Conservation (phyloP, 2,329 filamentous ascomycete species). For the Monosporascus ibericus region DNA sequence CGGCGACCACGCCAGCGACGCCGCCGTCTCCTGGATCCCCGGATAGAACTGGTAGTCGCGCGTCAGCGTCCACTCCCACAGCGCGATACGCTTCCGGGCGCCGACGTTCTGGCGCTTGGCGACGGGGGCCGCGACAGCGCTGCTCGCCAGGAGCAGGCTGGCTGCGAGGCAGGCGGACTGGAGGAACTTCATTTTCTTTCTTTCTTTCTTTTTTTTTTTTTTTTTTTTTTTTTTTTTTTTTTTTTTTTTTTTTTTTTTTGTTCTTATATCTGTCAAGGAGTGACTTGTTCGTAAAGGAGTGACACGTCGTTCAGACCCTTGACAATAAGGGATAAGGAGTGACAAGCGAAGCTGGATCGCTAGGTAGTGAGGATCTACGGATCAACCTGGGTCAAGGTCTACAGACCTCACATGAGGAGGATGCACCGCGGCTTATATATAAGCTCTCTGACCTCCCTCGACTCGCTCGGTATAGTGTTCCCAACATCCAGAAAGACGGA, state of each 20-base stretch:
- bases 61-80: constrained; percentile 13
- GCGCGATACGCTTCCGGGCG: constrained; percentile 9
- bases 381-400: not conserved
- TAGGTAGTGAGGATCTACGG: not conserved
- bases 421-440: not conserved
- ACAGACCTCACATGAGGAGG: not conserved
- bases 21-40: constrained; percentile 2
- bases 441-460: not conserved
- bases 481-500: no score
- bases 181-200: not conserved
- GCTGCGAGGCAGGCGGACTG: not conserved
- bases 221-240: not conserved
- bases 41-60: constrained; percentile 3
- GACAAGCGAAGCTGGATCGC: not conserved
- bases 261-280: not conserved
- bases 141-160: not conserved
- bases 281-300: not conserved
- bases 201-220: not conserved
- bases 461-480: no score
- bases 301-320: not conserved
- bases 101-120: not conserved
- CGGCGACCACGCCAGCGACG: constrained; percentile 1
- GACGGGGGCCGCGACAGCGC: not conserved
- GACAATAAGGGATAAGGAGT: not conserved
- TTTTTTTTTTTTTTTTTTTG: not conserved